Conservation (phyloP, 1,284 basidiomycete genomes). For the Malassezia globosa region DNA sequence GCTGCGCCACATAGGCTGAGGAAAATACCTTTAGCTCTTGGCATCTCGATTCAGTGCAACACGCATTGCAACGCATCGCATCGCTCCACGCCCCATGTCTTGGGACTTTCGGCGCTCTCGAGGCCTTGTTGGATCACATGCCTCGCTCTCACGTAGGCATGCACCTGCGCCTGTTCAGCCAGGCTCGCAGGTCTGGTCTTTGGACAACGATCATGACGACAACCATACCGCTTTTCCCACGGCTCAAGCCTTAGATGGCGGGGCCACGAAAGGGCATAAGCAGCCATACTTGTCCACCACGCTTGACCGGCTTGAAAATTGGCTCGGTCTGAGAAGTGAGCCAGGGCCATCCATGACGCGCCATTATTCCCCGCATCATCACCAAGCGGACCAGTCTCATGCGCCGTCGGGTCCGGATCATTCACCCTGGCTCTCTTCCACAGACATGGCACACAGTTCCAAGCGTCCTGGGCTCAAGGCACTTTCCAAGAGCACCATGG, state of each 20-base stretch:
- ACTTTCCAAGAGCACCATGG: not conserved
- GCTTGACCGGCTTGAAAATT: constrained; percentile 29
- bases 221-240: not conserved
- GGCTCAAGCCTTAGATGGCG: not conserved
- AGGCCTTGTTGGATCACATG: too few relatives aligned
- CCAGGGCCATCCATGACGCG: not conserved
- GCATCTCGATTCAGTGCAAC: too few relatives aligned
- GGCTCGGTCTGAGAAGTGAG: constrained; percentile 28
- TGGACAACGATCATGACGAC: not conserved
- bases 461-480: too few relatives aligned
- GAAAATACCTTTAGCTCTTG: too few relatives aligned
- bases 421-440: not conserved
- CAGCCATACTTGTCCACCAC: constrained; percentile 11
- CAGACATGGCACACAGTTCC: not conserved
- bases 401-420: not conserved
- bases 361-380: not conserved
- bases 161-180: not conserved
- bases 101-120: too few relatives aligned
- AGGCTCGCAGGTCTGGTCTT: not conserved
- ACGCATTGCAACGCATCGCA: too few relatives aligned
- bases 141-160: too few relatives aligned
- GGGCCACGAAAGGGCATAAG: constrained; percentile 1
- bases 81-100: too few relatives aligned
- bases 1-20: too few relatives aligned
- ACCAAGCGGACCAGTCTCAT: not conserved